phyloP scores from a whole-genome alignment of 1,284 basidiomycete genomes.

The Ganoderma leucocontextum region DNA sequence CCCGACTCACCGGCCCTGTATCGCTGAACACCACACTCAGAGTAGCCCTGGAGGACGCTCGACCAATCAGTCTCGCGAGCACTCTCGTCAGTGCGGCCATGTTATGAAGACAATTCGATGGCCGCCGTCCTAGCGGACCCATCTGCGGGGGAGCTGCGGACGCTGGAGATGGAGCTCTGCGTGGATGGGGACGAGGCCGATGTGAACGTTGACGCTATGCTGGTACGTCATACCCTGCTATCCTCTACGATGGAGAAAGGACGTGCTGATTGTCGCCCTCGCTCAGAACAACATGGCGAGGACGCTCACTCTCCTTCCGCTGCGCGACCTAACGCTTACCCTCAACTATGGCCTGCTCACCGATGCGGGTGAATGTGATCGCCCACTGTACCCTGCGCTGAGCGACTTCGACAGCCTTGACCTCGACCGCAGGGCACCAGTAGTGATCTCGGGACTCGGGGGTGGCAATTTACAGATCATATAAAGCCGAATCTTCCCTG shows the following conservation, averaged over 20 bases:
- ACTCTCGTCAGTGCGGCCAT: neutral
- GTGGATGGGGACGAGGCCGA: constrained; percentile 12
- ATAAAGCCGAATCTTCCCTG: too few relatives aligned
- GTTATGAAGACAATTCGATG: neutral
- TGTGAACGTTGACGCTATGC: neutral
- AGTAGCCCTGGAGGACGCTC: neutral
- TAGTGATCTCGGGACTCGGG: too few relatives aligned
- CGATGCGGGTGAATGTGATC: neutral
- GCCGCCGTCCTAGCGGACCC: neutral
- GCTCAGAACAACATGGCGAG: constrained; percentile 11
- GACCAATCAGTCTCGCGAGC: neutral
- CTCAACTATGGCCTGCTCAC: constrained; percentile 17
- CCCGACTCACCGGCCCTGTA: neutral
- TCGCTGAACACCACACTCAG: neutral
- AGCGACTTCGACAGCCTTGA: neutral
- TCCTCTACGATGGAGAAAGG: neutral
- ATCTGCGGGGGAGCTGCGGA: constrained; percentile 6
- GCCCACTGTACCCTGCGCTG: neutral
- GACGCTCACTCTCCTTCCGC: neutral
- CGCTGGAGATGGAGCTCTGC: constrained; percentile 19
- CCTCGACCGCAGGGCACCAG: neutral
- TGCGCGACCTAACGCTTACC: constrained; percentile 16
- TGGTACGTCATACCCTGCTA: neutral
- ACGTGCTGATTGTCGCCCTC: neutral
- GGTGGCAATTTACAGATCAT: too few relatives aligned